Percentiles rank a stretch among this genome's conserved stretches.
Evolutionary conservation across 139 green algal genomes (phyloP).

Genomic region (Pseudopediastrum boryanum): DNA sequence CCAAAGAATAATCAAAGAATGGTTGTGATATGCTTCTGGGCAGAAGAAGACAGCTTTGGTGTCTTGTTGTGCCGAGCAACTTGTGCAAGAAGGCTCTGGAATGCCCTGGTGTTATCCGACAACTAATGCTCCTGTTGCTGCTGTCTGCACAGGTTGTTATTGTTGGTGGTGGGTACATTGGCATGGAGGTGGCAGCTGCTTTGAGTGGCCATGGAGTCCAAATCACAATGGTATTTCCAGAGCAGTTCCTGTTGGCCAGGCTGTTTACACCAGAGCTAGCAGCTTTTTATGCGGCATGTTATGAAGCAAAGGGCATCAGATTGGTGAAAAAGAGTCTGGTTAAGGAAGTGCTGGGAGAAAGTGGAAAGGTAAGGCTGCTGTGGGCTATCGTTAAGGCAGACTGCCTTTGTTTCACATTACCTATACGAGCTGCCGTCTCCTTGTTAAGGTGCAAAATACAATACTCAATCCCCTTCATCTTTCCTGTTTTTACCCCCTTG

Average conservation of each 20-base stretch:
- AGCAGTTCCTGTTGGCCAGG: slow-evolving; percentile 72
- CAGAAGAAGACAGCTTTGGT: too few species aligned
- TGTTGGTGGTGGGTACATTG: slow-evolving; percentile 96
- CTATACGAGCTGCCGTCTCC: background rate
- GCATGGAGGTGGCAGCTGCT: slow-evolving; percentile 73
- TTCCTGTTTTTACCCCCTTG: background rate
- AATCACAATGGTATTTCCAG: slow-evolving; percentile 87
- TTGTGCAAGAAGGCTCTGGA: too few species aligned
- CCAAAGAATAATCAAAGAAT: too few species aligned
- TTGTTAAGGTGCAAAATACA: background rate
- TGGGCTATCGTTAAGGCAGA: background rate
- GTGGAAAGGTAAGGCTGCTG: slow-evolving; percentile 64
- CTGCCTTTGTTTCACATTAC: background rate
- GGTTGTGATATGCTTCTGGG: too few species aligned
- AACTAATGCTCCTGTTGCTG: background rate
- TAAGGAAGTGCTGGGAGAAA: slow-evolving; percentile 52
- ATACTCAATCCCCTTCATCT: background rate
- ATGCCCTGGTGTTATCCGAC: too few species aligned
- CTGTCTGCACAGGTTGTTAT: slow-evolving; percentile 57
- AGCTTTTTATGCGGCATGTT: slow-evolving; percentile 79
- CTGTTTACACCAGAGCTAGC: slow-evolving; percentile 78
- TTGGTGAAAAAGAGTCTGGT: slow-evolving; percentile 45
- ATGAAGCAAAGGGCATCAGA: slow-evolving; percentile 65
- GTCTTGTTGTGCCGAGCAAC: too few species aligned
- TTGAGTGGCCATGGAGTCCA: slow-evolving; percentile 78